Base-by-base conservation (phyloP, 768 basidiomycete species). In the Boletus subparvulus region DNA sequence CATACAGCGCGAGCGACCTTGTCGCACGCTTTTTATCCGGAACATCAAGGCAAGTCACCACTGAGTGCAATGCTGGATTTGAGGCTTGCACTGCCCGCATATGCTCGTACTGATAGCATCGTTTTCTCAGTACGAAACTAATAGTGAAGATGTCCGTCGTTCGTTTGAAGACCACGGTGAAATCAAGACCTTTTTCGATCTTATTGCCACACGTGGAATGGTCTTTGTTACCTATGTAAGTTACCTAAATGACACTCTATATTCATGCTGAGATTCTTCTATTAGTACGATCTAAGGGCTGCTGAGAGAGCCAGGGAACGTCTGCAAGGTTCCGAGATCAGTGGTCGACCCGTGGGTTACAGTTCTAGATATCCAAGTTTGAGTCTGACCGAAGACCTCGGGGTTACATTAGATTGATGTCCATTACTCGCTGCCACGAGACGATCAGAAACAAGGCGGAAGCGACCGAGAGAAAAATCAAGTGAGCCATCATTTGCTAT, bases 191-290 rank as follows among this genome's bases (percentile, higher is more conserved):
- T 98, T 95, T 72, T 98, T 98, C 73, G 97, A 99, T 74, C 78
- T 98, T 19, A 91, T 98, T 60, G 83, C 85, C 47, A 95, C 90
- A 12, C 82, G 97, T 58, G 97, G 97, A n/a, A 97, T 99, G 92
- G 90, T 98, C 14, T 99, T 99, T 72, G 90, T 98, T 44, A 99
- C 96, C 47, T 99, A 92, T 71, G 97, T 98, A 76, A 83, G 96
- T 84, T 47, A 44, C 37, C 24, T 37, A 9, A 53, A 44, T 49
- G 37, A 17, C 9, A 24, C n/a, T 24, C 26, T 36, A 14, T 17
- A 49, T 12, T 72, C 61, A 59, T 44, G n/a, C 58, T 63, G 49
- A 64, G 50, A 50, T 35, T 2, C 1, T 8, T 55, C n/a, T 33
- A 32, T 47, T 66, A 99, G 97, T 98, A 75, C 71, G 97, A 99